These are phyloP conservation scores for California macrophylla DNA, from an alignment of 441 rosid species.

Conservation along the genomic window DNA sequence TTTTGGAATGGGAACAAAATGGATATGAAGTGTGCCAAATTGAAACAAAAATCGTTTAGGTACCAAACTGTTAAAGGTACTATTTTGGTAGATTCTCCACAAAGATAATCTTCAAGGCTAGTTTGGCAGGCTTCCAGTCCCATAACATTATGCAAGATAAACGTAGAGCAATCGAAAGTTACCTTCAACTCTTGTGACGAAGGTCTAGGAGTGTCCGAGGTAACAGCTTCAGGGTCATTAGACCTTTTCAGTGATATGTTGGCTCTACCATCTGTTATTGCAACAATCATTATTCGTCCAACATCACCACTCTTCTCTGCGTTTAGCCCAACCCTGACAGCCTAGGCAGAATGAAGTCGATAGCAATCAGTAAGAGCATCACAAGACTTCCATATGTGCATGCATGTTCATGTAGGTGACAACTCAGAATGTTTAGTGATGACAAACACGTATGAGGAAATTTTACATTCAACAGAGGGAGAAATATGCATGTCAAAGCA, in stretches of 20 bases:
- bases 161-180: constrained; percentile 15
- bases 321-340: constrained; percentile 88
- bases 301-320: constrained; percentile 98
- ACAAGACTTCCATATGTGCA: neutral
- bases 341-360: constrained; percentile 30
- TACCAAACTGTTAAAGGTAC: no score
- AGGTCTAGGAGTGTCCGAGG: constrained; percentile 76
- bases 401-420: neutral
- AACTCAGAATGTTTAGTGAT: neutral
- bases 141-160: neutral
- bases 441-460: no score
- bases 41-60: no score
- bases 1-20: no score
- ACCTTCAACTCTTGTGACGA: constrained; percentile 87
- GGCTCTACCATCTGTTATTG: constrained; percentile 91
- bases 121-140: neutral
- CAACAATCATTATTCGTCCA: constrained; percentile 92
- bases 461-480: neutral
- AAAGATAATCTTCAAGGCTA: neutral
- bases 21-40: no score
- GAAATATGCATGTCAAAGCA: neutral
- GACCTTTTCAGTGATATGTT: constrained; percentile 88
- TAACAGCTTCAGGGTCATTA: constrained; percentile 70
- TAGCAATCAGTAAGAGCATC: neutral
- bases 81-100: no score